Evolutionary conservation across 2,329 filamentous ascomycete genomes (phyloP).

Genomic region (Paracoccidioides lutzii): DNA sequence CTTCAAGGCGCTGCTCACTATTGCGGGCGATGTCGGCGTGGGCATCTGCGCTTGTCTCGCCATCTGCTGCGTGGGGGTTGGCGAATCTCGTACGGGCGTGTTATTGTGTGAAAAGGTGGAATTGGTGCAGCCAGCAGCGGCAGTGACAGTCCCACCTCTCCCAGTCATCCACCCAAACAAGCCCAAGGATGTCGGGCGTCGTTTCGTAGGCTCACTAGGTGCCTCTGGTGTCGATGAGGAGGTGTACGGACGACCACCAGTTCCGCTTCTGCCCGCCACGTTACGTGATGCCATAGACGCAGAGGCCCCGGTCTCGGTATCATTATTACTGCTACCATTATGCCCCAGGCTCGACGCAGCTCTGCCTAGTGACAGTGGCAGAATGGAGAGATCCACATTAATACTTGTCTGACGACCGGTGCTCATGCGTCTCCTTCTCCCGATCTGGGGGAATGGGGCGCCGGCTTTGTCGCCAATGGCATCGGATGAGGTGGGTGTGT

Average conservation of each 20-base stretch:
- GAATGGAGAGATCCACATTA: conserved; percentile 4
- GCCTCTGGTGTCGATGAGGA: conserved; percentile 11
- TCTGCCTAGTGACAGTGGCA: conserved; percentile 6
- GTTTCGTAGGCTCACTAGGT: conserved; percentile 21
- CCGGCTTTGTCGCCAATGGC: conserved; percentile 15
- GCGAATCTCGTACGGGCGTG: too few species aligned
- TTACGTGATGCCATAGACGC: not conserved
- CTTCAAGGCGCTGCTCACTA: too few species aligned
- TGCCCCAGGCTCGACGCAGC: not conserved
- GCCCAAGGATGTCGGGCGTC: conserved; percentile 23
- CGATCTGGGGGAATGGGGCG: conserved; percentile 21
- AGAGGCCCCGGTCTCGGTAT: not conserved
- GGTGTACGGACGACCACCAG: not conserved
- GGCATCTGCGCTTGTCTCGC: too few species aligned
- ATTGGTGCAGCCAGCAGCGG: not conserved
- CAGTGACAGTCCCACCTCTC: conserved; percentile 1
- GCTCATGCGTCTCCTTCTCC: conserved; percentile 17
- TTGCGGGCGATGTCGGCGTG: too few species aligned
- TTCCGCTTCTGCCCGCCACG: not conserved
- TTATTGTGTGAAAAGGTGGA: not conserved
- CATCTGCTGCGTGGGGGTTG: too few species aligned
- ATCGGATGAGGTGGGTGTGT: conserved; percentile 18
- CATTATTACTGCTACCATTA: not conserved
- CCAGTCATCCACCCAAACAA: conserved; percentile 31
- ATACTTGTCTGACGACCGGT: conserved; percentile 5